Evolutionary conservation across 768 basidiomycete genomes (phyloP).

Genomic region (Suillus variegatus): DNA sequence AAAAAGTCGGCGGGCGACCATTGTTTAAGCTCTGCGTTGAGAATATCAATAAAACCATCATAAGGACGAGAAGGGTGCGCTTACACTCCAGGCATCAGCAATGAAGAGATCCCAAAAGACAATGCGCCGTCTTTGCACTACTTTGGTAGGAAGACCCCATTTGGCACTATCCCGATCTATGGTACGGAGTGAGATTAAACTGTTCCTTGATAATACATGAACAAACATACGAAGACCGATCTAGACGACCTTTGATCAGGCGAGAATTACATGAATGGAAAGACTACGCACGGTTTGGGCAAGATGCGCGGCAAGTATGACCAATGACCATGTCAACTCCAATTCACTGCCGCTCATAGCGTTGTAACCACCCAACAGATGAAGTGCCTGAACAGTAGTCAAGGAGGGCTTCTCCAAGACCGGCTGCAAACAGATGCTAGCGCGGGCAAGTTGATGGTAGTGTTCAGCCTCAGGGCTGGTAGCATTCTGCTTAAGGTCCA

Average conservation of each 20-base stretch:
- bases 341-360: constrained; percentile 69
- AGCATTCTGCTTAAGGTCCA: constrained; percentile 34
- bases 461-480: constrained; percentile 53
- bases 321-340: constrained; percentile 71
- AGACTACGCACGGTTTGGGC: constrained; percentile 56
- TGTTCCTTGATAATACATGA: constrained; percentile 12
- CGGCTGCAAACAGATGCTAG: constrained; percentile 65
- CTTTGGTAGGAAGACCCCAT: constrained; percentile 63
- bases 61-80: constrained; percentile 14
- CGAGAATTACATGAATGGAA: constrained; percentile 6
- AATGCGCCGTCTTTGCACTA: constrained; percentile 64
- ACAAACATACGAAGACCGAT: constrained; percentile 66
- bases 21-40: constrained; percentile 59
- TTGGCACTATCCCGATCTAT: constrained; percentile 63
- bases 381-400: constrained; percentile 69
- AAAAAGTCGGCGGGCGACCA: constrained; percentile 71
- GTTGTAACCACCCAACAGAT: constrained; percentile 69
- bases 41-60: constrained; percentile 13
- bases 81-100: constrained; percentile 68
- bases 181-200: constrained; percentile 14
- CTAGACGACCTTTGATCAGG: constrained; percentile 34
- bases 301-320: constrained; percentile 65
- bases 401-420: constrained; percentile 72
- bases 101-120: constrained; percentile 82
- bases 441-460: constrained; percentile 63